Base-by-base conservation (phyloP, 441 rosid genomes). In the Aquilaria agallochum region DNA sequence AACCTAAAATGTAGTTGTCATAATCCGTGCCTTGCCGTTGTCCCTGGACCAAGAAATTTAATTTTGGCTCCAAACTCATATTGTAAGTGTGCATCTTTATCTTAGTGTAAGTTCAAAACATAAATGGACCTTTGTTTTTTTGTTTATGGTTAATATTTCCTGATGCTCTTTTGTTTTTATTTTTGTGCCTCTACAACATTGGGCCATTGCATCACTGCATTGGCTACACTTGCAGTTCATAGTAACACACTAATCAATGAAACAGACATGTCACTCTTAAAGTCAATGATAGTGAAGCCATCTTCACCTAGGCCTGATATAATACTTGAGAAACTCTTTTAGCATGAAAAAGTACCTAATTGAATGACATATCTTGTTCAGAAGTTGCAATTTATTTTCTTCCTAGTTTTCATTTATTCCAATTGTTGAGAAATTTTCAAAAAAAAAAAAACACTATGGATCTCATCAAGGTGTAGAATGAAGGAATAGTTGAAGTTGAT, bases 401-500 rank as follows among this genome's bases (percentile, higher is more conserved):
- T 64, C 55, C 50, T 36, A 36, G 6, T 8, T 36, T 20, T 36
- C 42, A 36, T 36, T 4, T 36, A 4, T 36, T 36, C 7, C 42
- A 36, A 67, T 13, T 74, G 11, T 69, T 62, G 53, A 12, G 48
- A 50, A 4, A 32, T 69, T 65, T 67, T 71, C 87, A 92, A 98
- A 79, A 86, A 72, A 20, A 20, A 20, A 90, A 92, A 68, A 85
- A 92, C 55, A 85, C 89, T 71, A 81, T 85, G 56, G 91, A 92
- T 78, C 82, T 95, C 56, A 89, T 95, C 69, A 88, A 78, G 74
- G 85, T 89, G 71, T 98, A 95, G 85, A 89, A 85, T 61, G 96
- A 95, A 48, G 99, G 99, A 65, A 95, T 93, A 0, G 98, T 95
- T 58, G 96, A 86, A 76, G 97, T 95, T 70, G 96, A 93, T 73